phyloP scores from a whole-genome alignment of 2,329 filamentous ascomycete genomes.

The Cladosporium phlei region DNA sequence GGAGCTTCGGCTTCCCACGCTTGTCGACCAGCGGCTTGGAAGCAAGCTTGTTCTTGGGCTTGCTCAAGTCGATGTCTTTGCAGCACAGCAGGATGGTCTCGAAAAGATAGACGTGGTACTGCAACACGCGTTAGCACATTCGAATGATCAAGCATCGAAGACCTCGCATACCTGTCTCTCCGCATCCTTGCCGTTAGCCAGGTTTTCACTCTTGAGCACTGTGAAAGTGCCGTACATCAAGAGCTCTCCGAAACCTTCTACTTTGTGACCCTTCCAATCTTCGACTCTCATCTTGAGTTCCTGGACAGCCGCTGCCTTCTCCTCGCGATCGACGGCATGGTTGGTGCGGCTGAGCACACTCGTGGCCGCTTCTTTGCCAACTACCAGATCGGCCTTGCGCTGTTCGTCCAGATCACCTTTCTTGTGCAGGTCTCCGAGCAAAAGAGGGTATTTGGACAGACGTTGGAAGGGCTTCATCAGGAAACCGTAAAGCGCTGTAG shows the following conservation, averaged over 20 bases:
- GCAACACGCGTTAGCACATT: conserved; percentile 13
- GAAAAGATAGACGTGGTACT: conserved; percentile 98
- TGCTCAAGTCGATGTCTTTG: conserved; percentile 86
- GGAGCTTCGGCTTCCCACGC: conserved; percentile 70
- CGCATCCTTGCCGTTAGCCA: conserved; percentile 62
- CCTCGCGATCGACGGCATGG: conserved; percentile 81
- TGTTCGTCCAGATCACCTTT: conserved; percentile 70
- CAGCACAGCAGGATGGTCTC: conserved; percentile 93
- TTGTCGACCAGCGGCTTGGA: conserved; percentile 67
- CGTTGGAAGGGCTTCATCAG: conserved; percentile 95
- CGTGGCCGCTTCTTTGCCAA: conserved; percentile 76
- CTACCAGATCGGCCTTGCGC: conserved; percentile 65
- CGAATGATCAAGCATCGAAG: conserved; percentile 8
- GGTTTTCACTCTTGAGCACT: conserved; percentile 62
- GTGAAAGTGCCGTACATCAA: conserved; percentile 86
- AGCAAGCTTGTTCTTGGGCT: conserved; percentile 67
- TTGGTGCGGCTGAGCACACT: conserved; percentile 80
- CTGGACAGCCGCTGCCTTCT: conserved; percentile 75
- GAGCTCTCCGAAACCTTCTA: conserved; percentile 86
- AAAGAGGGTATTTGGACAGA: conserved; percentile 85
- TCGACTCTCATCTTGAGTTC: conserved; percentile 81
- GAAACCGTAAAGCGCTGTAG: conserved; percentile 85
- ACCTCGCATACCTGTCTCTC: conserved; percentile 71
- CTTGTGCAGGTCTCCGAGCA: conserved; percentile 82
- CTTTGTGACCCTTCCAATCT: conserved; percentile 91